Base-by-base conservation (phyloP, 176 grass and related monocot species). In the Musa beccarii region DNA sequence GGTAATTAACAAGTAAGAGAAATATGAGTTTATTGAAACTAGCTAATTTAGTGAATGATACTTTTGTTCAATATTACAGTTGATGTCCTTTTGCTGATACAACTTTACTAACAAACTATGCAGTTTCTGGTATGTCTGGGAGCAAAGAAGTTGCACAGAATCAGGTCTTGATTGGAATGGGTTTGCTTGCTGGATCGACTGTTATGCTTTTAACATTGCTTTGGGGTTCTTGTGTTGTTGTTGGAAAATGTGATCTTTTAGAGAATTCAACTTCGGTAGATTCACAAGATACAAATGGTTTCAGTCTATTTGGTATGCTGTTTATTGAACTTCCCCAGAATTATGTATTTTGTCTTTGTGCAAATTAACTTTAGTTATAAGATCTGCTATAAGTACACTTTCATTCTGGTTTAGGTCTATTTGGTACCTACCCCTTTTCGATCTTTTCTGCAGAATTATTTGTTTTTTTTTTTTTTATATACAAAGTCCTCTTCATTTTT, bases 121-220 rank as follows among this genome's bases (percentile, higher is more conserved):
- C 86, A 99, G 95, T 87, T 4, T 99, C 95, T 79, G 95, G 95
- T 63, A 75, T 99, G 9, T 99, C 90, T 0, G 95, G 95, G 81
- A 99, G 74, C 66, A 94, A 85, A 86, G 95, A 94, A 75, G 91
- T 84, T 1, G 95, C 95, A 9, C 95, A 99, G 75, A 93, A 86
- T 84, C 95, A 99, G 76, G 95, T 99, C 67, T 79, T 92, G 5
- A 87, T 99, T 20, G 95, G 95, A 29, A 99, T 94, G 90, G 95
- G 95, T 54, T 79, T 99, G 73, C 95, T 99, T 79, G 88, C 95
- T 79, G 95, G 95, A 66, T 99, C 95, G 20, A 99, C 95, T 0
- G 86, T 99, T 73, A 91, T 99, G 83, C 95, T 99, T 71, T 51
- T 99, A 22, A 99, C 95, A 19, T 15, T 94, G 51, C 90, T 99